Evolutionary conservation across 768 basidiomycete genomes (phyloP), one percentile per base, ranked within the genome.

Genomic region (Hemileccinum impolitum): DNA sequence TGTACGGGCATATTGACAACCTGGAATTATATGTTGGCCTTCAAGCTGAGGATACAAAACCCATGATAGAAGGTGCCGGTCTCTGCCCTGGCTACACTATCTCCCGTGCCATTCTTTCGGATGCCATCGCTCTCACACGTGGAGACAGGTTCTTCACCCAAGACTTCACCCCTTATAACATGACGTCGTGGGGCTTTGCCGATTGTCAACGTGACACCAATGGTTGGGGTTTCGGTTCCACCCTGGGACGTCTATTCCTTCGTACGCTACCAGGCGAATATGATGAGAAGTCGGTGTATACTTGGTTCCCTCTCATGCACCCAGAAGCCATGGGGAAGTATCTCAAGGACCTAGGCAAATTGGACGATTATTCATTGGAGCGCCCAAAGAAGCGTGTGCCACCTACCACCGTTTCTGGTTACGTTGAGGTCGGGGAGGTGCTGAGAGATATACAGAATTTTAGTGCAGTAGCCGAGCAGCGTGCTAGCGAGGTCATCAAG

Each of bases 301-400:
- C 90, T 4, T 90, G 87, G 80, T 92, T 91, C 83, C 87, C 90
- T n/a, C 73, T 92, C 38, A 84, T 91, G 82, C 87, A 84, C 0
- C 90, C 90, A 4, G 71, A 75, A 0, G 64, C 81, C 2, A 90
- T 91, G 88, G 69, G 78, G 50, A 67, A 59, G 1, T 64, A 82
- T 61, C 69, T 91, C 47, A 72, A 62, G 44, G 78, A 87, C 28
- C 59, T 90, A 31, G 76, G 77, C 35, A 68, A 78, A 19, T 48
- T 70, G 15, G 71, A 78, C 23, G 66, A 76, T 39, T 92, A 91
- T 54, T 74, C 81, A 49, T 42, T 83, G 18, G 61, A 64, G 28
- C 72, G 81, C 28, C 87, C 89, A 0, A 67, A 57, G 28, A 49
- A 58, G 6, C 58, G 59, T 14, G 43, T 48, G 0, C 41, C 62